A percentile compares a stretch with the other conserved stretches of the same genome.
Conservation (phyloP, 2,329 filamentous ascomycete species). For the Phyllosticta ampelicida region DNA sequence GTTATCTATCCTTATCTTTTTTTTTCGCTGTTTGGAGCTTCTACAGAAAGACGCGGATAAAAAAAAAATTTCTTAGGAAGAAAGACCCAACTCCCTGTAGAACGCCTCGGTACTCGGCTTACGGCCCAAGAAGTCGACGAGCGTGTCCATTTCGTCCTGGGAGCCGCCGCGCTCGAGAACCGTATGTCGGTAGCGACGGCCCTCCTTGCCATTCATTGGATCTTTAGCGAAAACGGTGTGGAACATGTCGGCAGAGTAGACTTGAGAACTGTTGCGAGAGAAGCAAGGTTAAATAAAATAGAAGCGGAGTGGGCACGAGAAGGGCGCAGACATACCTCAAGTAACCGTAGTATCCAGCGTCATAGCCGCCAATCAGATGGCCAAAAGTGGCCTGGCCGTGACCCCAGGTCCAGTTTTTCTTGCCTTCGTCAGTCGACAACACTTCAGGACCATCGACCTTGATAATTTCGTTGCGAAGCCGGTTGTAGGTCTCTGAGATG, state of each 20-base stretch:
- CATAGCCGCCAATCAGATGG: conserved; percentile 74
- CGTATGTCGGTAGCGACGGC: conserved; percentile 64
- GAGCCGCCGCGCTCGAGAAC: conserved; percentile 69
- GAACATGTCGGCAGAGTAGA: conserved; percentile 83
- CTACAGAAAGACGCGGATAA: not conserved
- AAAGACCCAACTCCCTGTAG: conserved; percentile 62
- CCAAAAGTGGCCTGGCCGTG: conserved; percentile 72
- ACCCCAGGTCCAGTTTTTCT: conserved; percentile 47
- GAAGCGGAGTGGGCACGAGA: not conserved
- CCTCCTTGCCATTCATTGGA: conserved; percentile 66
- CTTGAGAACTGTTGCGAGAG: conserved; percentile 47
- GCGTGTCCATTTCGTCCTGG: conserved; percentile 68
- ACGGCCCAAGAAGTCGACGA: conserved; percentile 68
- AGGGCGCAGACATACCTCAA: conserved; percentile 17
- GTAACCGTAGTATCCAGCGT: conserved; percentile 68
- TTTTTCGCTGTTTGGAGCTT: not conserved
- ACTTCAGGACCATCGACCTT: conserved; percentile 66
- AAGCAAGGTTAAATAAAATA: not conserved
- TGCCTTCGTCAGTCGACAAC: conserved; percentile 39
- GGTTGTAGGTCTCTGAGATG: conserved; percentile 58
- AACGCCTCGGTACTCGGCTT: conserved; percentile 70
- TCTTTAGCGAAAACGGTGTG: conserved; percentile 65
- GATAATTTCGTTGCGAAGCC: conserved; percentile 58
- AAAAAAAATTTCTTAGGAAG: not conserved
- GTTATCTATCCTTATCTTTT: too few relatives aligned